phyloP scores from a whole-genome alignment of 148 eudicot species.

The Rhododendron henanense region DNA sequence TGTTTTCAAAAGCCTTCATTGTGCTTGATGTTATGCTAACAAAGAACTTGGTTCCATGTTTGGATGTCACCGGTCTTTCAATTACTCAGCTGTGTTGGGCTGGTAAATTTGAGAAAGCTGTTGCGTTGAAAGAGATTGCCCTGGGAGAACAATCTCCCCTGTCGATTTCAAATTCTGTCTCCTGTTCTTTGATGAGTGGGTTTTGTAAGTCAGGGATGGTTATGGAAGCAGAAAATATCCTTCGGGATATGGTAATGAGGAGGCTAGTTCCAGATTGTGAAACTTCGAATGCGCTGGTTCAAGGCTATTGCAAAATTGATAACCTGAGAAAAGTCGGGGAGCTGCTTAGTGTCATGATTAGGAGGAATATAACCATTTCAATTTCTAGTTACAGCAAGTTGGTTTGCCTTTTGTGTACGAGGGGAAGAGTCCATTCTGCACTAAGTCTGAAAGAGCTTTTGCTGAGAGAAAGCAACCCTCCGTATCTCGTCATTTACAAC shows the following conservation, averaged over 20 bases:
- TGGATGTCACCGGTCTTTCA: constrained; percentile 32
- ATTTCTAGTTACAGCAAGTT: constrained; percentile 42
- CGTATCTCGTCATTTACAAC: constrained; percentile 37
- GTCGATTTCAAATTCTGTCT: constrained; percentile 9
- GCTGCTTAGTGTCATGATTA: constrained; percentile 47
- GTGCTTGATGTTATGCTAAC: constrained; percentile 31
- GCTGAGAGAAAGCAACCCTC: constrained; percentile 23
- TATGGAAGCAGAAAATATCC: constrained; percentile 34
- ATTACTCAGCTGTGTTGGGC: constrained; percentile 37
- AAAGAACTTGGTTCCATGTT: constrained; percentile 25
- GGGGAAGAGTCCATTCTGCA: constrained; percentile 30
- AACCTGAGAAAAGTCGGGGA: constrained; percentile 33
- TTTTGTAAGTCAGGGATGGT: constrained; percentile 32
- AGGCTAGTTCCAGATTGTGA: constrained; percentile 30
- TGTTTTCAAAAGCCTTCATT: constrained; percentile 35
- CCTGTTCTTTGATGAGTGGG: constrained; percentile 35
- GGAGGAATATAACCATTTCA: constrained; percentile 42
- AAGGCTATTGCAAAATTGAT: constrained; percentile 37
- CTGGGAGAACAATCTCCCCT: constrained; percentile 23
- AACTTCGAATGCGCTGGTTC: constrained; percentile 37
- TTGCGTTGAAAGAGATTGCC: constrained; percentile 33
- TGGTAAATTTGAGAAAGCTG: constrained; percentile 35
- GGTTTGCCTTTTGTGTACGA: constrained; percentile 30
- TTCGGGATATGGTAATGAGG: constrained; percentile 27
- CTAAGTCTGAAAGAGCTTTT: constrained; percentile 44